phyloP scores from a whole-genome alignment of 2,329 filamentous ascomycete species.

The Fusarium robinianum region DNA sequence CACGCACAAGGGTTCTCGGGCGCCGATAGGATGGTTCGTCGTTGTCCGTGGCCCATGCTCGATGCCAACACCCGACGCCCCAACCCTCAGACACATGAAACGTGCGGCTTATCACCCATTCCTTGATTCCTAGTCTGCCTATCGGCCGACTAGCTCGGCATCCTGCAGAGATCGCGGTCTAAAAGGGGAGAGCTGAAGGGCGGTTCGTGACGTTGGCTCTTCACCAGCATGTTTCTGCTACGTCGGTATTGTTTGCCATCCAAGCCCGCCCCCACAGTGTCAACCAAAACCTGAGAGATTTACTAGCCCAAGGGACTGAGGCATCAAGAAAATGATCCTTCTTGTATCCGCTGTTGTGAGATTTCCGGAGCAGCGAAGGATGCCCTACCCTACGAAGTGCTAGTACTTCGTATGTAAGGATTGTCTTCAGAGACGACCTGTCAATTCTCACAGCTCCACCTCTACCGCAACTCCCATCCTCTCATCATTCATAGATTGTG shows the following conservation, averaged over 20 bases:
- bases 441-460: slow-evolving; percentile 1
- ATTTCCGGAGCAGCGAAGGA: too few relatives aligned
- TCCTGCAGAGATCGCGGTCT: not conserved
- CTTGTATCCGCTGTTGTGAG: too few relatives aligned
- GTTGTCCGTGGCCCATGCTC: slow-evolving; percentile 17
- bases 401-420: too few relatives aligned
- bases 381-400: too few relatives aligned
- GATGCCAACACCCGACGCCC: slow-evolving; percentile 16
- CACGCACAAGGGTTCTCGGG: slow-evolving; percentile 22
- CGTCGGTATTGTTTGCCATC: slow-evolving; percentile 1
- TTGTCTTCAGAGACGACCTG: too few relatives aligned
- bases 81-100: slow-evolving; percentile 30
- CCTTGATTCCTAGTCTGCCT: slow-evolving; percentile 12
- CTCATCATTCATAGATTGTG: slow-evolving; percentile 10
- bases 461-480: slow-evolving; percentile 4
- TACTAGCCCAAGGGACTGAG: too few relatives aligned
- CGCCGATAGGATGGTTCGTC: slow-evolving; percentile 32
- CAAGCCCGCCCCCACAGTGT: not conserved
- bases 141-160: slow-evolving; percentile 2
- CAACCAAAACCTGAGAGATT: too few relatives aligned
- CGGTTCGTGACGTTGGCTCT: not conserved
- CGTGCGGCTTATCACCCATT: slow-evolving; percentile 23
- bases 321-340: too few relatives aligned
- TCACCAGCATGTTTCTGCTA: slow-evolving; percentile 1
- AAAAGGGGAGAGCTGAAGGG: slow-evolving; percentile 1